Evolutionary conservation across 169 alveolate genomes (phyloP).

Genomic region (Eimeria acervulina): DNA sequence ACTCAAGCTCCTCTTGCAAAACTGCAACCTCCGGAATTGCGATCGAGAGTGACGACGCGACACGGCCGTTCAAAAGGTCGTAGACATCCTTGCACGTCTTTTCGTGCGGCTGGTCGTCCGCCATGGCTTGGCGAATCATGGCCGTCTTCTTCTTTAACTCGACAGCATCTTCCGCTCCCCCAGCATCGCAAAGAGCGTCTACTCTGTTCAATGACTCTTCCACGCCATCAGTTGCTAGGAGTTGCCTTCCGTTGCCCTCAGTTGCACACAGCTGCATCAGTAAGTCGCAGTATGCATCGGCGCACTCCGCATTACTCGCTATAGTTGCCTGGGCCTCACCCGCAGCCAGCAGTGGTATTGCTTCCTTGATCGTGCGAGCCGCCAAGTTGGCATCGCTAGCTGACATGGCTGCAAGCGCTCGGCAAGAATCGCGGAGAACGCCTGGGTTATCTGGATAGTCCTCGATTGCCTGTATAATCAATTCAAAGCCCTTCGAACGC

Average conservation of each 20-base stretch:
- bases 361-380: slow-evolving; percentile 81
- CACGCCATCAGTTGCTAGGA: slow-evolving; percentile 72
- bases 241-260: slow-evolving; percentile 84
- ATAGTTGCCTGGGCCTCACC: slow-evolving; percentile 81
- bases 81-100: slow-evolving; percentile 83
- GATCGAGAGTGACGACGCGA: slow-evolving; percentile 72
- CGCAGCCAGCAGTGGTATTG: slow-evolving; percentile 78
- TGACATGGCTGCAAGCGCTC: slow-evolving; percentile 83
- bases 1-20: slow-evolving; percentile 80
- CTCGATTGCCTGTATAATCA: slow-evolving; percentile 79
- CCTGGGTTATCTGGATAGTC: slow-evolving; percentile 80
- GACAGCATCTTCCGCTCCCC: slow-evolving; percentile 60
- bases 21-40: slow-evolving; percentile 81
- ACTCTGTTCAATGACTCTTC: slow-evolving; percentile 72
- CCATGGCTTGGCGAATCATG: slow-evolving; percentile 85
- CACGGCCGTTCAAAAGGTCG: slow-evolving; percentile 78
- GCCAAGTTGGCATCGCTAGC: slow-evolving; percentile 81
- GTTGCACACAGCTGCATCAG: slow-evolving; percentile 74
- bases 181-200: slow-evolving; percentile 56
- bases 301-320: slow-evolving; percentile 70
- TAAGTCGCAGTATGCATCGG: slow-evolving; percentile 82
- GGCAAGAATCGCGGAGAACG: slow-evolving; percentile 71
- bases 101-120: slow-evolving; percentile 84
- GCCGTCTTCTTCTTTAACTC: slow-evolving; percentile 79
- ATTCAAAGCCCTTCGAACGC: slow-evolving; percentile 79